These are phyloP conservation scores for Xylariomycetidae sp. DNA, from an alignment of 2,329 filamentous ascomycete genomes.

Conservation along the genomic window DNA sequence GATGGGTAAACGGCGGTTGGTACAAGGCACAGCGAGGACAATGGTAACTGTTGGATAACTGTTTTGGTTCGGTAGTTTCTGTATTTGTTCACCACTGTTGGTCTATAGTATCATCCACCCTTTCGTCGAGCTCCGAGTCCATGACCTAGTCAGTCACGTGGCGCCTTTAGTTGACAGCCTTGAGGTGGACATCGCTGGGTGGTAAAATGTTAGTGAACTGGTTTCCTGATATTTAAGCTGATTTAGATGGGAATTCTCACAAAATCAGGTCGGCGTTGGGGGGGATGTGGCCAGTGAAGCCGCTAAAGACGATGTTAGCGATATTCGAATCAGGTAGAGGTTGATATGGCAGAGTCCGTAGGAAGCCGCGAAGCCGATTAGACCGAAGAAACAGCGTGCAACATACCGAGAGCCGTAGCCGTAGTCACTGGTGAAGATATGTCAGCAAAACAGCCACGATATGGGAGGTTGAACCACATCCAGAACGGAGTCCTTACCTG, in stretches of 20 bases:
- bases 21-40: too few species aligned
- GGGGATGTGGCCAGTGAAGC: slow-evolving; percentile 17
- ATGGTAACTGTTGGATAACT: too few species aligned
- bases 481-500: slow-evolving; percentile 40
- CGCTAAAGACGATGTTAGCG: slow-evolving; percentile 5
- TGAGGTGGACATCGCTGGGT: slow-evolving; percentile 22
- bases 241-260: slow-evolving; percentile 20
- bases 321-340: background rate
- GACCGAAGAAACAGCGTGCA: background rate
- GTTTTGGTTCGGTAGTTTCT: too few species aligned
- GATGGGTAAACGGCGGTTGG: too few species aligned
- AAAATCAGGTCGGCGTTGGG: slow-evolving; percentile 29
- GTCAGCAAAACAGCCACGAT: too few species aligned
- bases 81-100: too few species aligned
- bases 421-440: slow-evolving; percentile 18
- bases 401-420: slow-evolving; percentile 28
- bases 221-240: background rate
- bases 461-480: background rate
- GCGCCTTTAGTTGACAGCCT: slow-evolving; percentile 18
- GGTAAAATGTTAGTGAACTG: slow-evolving; percentile 3
- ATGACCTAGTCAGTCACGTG: too few species aligned
- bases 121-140: too few species aligned
- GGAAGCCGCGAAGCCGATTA: background rate
- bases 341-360: background rate
- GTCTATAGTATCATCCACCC: too few species aligned